Evolutionary conservation across 371 early-diverging fungal species (phyloP).

Genomic region (Circinella umbellata): DNA sequence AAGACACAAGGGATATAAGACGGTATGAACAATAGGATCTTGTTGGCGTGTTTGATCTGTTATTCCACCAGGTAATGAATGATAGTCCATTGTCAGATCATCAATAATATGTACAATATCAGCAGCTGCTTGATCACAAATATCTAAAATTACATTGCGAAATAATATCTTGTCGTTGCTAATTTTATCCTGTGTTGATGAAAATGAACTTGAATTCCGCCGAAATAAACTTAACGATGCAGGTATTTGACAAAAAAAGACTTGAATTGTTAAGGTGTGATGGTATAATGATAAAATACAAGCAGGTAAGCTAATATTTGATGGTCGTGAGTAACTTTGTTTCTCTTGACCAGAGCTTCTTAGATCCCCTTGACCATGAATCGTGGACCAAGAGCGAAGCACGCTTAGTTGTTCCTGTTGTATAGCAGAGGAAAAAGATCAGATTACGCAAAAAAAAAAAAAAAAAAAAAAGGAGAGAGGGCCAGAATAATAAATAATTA

Average conservation of each 20-base stretch:
- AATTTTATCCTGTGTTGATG: neutral
- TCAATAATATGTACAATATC: slow-evolving; percentile 25
- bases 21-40: slow-evolving; percentile 11
- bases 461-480: neutral
- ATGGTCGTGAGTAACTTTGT: neutral
- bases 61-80: neutral
- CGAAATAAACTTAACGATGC: slow-evolving; percentile 10
- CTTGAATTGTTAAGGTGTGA: slow-evolving; percentile 25
- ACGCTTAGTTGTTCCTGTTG: neutral
- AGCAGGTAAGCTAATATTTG: slow-evolving; percentile 8
- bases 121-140: slow-evolving; percentile 22
- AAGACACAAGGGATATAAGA: slow-evolving; percentile 16
- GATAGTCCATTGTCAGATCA: slow-evolving; percentile 12
- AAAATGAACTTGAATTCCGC: neutral
- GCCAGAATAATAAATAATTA: neutral
- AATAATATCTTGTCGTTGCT: neutral
- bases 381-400: neutral
- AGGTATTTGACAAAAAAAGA: slow-evolving; percentile 19
- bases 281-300: slow-evolving; percentile 26
- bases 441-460: neutral
- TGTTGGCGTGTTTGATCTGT: neutral
- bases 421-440: neutral
- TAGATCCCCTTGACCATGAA: neutral
- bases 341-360: neutral
- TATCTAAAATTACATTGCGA: slow-evolving; percentile 13